Percentiles rank a stretch among this genome's conserved stretches.
Conservation (phyloP, 2,329 filamentous ascomycete genomes). For the Tolypocladium guangdongense region DNA sequence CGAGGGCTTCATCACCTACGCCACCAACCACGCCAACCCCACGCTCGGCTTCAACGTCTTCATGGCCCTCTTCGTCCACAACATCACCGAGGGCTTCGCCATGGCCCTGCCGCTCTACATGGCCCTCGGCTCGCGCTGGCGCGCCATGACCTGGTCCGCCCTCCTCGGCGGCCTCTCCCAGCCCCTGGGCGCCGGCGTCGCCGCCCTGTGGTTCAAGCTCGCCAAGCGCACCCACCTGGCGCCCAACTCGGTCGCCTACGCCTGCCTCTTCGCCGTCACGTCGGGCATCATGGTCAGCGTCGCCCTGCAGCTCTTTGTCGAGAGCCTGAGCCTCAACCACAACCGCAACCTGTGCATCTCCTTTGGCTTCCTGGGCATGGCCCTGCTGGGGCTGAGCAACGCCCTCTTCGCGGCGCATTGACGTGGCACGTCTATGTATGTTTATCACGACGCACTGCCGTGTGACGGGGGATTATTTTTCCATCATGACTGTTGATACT, state of each 20-base stretch:
- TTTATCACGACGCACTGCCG: neutral
- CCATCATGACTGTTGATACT: neutral
- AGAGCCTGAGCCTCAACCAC: constrained; percentile 75
- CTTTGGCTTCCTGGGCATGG: constrained; percentile 81
- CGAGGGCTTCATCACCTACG: constrained; percentile 80
- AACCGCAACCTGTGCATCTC: constrained; percentile 64
- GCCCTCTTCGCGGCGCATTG: constrained; percentile 59
- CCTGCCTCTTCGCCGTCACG: constrained; percentile 76
- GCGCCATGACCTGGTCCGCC: constrained; percentile 76
- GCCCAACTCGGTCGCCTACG: constrained; percentile 53
- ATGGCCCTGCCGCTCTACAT: constrained; percentile 90
- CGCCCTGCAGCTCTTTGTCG: constrained; percentile 76
- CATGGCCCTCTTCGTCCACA: constrained; percentile 92
- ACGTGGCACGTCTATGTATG: neutral
- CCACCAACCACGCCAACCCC: constrained; percentile 93
- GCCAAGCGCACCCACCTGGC: constrained; percentile 40
- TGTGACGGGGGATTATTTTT: neutral
- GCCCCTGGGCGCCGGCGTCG: constrained; percentile 73
- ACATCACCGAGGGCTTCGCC: constrained; percentile 93
- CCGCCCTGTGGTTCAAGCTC: constrained; percentile 75
- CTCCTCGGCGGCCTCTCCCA: constrained; percentile 79
- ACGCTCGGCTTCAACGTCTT: constrained; percentile 84
- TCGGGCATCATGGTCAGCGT: constrained; percentile 95
- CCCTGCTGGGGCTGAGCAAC: constrained; percentile 71
- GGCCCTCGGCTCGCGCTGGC: constrained; percentile 67